Evolutionary conservation across 2,329 filamentous ascomycete species (phyloP).

Genomic region (Scopulariopsis brevicaulis): DNA sequence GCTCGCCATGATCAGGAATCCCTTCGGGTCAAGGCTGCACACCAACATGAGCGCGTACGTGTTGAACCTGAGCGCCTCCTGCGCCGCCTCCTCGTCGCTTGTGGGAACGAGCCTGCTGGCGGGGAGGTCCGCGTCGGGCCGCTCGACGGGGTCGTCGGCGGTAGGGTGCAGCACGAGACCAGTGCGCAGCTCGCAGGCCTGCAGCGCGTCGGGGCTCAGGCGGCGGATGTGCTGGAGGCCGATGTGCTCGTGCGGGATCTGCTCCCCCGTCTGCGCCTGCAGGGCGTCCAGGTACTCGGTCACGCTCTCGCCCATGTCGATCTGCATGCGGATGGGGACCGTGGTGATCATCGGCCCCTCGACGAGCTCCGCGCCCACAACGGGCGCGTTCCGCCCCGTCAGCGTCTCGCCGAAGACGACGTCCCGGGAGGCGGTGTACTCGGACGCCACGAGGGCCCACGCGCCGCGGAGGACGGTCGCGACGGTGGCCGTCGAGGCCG

Average conservation of each 20-base stretch:
- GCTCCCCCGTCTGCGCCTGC: constrained; percentile 41
- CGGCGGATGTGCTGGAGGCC: constrained; percentile 48
- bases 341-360: constrained; percentile 52
- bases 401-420: constrained; percentile 49
- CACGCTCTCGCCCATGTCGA: constrained; percentile 29
- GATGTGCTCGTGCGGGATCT: constrained; percentile 54
- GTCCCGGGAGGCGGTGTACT: constrained; percentile 39
- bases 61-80: constrained; percentile 47
- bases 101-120: constrained; percentile 42
- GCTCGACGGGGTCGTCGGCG: constrained; percentile 7
- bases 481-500: constrained; percentile 30
- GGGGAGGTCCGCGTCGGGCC: constrained; percentile 18
- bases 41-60: constrained; percentile 55
- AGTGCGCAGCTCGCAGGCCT: constrained; percentile 44
- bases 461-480: constrained; percentile 47
- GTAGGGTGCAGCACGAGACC: constrained; percentile 41
- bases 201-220: constrained; percentile 39
- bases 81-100: constrained; percentile 42
- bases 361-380: constrained; percentile 38
- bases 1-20: constrained; percentile 49
- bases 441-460: constrained; percentile 43
- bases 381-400: constrained; percentile 40
- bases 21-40: constrained; percentile 44
- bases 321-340: constrained; percentile 39
- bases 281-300: constrained; percentile 42